Base-by-base conservation (phyloP, 1,284 basidiomycete genomes). In the Moniliophthora roreri region DNA sequence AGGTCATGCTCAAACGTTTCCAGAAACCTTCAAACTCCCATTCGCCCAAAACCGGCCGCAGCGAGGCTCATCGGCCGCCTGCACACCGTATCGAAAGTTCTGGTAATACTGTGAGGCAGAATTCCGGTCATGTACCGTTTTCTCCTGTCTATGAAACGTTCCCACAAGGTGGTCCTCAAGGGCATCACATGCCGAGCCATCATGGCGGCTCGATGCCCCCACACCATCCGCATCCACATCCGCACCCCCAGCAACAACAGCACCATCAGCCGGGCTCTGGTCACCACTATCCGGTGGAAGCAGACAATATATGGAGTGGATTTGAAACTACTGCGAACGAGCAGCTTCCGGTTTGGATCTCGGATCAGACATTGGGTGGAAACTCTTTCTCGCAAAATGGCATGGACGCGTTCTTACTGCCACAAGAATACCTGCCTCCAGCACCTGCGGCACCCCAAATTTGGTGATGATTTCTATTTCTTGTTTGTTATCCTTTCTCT, bases 1-100 rank as follows among this genome's bases (percentile, higher is more conserved):
- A 92, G 58, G 72, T 95, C 24, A 95, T 95, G 84, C 68, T 95
- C 50, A 91, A 92, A 63, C 80, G 88, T 56, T 86, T 88, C 24
- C 81, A 85, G 62, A 87, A 84, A 57, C 82, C 86, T 7, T 84
- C 66, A 13, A 66, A 65, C 10, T 81, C 83, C 20, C 82, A 79
- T 23, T 87, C 86, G 10, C 86, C 83, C 2, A 79, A 79, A 54
- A 63, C 76, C 10, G 60, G 76, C 5, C 80, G 82, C 53, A 16
- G 24, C 7, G 82, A 81, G 51, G 58, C 73, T 54, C 76, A 73
- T 56, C 71, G 71, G 28, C 64, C 72, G 8, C 59, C 73, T 37
- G 56, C 71, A 32, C 71, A 73, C 52, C 72, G 54, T 28, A 16
- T 23, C 4, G 36, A 44, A n/a, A 44, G 28, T 32, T 13, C 10